Evolutionary conservation across 1,139 yeast species (phyloP), one percentile per base, ranked within the genome.

Genomic region (Kodamaea alishanica): DNA sequence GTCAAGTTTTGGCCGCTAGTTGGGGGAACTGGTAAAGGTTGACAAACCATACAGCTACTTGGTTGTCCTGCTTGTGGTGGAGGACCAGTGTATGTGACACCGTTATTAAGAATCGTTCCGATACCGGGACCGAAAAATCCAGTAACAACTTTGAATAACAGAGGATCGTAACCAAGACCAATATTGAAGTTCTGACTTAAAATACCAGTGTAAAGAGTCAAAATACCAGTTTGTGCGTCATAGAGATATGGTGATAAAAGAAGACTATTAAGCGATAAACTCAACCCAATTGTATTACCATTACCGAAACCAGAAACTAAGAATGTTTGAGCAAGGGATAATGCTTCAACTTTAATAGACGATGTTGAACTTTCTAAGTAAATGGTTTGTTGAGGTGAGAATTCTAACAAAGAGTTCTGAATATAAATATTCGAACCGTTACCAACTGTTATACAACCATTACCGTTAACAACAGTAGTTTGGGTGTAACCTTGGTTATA

Each of bases 281-380:
- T 48, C 26, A 60, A 37, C 30, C 61, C 60, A 37, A 62, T 51
- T n/a, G 47, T 41, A 37, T 60, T 63, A 8, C 61, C 61, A 38
- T 48, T 47, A 35, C 68, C 68, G 42, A 54, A 63, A n/a, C 66
- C 67, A 15, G 50, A 51, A 34, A 63, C 62, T 5, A 41, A 48
- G 46, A 49, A 56, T 6, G 60, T 50, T 35, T 49, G 58, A 6
- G 48, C 25, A 8, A 50, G 40, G 33, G 53, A 44, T 33, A 56
- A 32, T 11, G 49, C 50, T 20, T 38, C 40, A 24, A 50, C 49
- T 34, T 37, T 39, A 8, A 54, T 12, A 8, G 39, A 26, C 8
- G 56, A 47, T n/a, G 39, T 6, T 0, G 44, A 11, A 11, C 40
- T 30, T 6, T 44, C 35, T 33, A 52, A 45, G 41, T 47, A 44